Evolutionary conservation across 2,329 filamentous ascomycete species (phyloP).

Genomic region (Ophiostoma ulmi): DNA sequence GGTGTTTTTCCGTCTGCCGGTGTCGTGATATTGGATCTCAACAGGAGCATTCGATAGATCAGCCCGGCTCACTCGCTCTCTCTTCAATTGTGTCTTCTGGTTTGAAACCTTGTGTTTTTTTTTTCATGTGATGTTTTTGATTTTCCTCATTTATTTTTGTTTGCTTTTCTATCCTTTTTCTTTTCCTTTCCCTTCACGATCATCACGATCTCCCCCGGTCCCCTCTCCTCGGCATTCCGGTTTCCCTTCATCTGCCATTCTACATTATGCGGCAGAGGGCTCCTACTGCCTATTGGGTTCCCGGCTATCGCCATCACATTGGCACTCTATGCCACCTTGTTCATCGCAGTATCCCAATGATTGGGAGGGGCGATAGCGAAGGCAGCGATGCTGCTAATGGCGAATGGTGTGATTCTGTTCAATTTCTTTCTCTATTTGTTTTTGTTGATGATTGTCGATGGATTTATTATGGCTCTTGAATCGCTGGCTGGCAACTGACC

Average conservation of each 20-base stretch:
- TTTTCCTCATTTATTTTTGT: background rate
- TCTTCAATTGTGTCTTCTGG: background rate
- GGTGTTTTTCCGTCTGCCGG: background rate
- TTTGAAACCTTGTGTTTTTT: background rate
- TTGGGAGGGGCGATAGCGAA: background rate
- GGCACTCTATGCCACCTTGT: constrained; percentile 4
- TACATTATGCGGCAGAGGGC: background rate
- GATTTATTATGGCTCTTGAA: background rate
- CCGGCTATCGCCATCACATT: background rate
- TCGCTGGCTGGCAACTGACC: background rate
- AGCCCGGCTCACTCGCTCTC: background rate
- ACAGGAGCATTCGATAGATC: background rate
- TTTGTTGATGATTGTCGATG: background rate
- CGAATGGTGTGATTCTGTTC: background rate
- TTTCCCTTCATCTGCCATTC: background rate
- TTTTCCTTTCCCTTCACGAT: background rate
- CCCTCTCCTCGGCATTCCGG: background rate
- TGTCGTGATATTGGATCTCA: background rate
- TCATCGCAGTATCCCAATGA: constrained; percentile 8
- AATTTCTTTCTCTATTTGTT: background rate
- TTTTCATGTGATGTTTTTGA: background rate
- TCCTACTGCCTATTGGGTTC: background rate
- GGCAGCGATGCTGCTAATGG: background rate
- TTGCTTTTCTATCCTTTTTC: background rate
- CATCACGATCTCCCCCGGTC: too few species aligned